Base-by-base conservation (phyloP, 2,329 filamentous ascomycete genomes). In the Orbilia ellipsospora region DNA sequence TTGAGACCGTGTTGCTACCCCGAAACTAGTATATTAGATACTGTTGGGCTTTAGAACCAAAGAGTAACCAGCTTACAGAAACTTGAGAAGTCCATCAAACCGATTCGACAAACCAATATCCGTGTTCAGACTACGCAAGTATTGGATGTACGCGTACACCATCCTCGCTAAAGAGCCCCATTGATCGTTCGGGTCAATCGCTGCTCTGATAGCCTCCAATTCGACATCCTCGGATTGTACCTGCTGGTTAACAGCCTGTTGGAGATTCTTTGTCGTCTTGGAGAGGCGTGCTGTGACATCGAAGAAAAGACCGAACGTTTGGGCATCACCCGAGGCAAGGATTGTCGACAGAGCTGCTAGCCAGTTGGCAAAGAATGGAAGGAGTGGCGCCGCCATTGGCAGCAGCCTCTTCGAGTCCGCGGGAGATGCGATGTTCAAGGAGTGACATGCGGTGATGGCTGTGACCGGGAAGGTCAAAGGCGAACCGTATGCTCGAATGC, bases 141-240 rank as follows among this genome's bases (percentile, higher is more conserved):
- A 75, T 15, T 64, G 57, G n/a, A 75, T 45, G 52, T 75, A 75
- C 64, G 52, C 64, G 45, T 75, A 42, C 16, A 75, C 72, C 72
- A 75, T 75, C 45, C 72, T 63, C 36, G 40, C 72, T 0, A 75
- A 36, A 2, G 64, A 57, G 40, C 64, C 54, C 72, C 72, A 75
- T 61, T 75, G 72, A 40, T 75, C 72, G n/a, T 62, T 54, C n/a
- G 64, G 72, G 20, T 75, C 72, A 40, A 75, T 16, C 0, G 51
- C 28, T 18, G 60, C 64, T 44, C 72, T 68, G 13, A 75, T 20
- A n/a, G 54, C 59, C 7, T 69, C 72, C 5, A 61, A 16, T 15
- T 75, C 72, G 4, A 52, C 36, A 55, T 75, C 64, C 44, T 75
- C 72, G 15, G 61, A 48, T 16, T 18, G 23, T 7, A 36, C 42